A percentile compares a stretch with the other conserved stretches of the same genome.
Conservation (phyloP, 768 basidiomycete species). For the Gautieria morchelliformis region DNA sequence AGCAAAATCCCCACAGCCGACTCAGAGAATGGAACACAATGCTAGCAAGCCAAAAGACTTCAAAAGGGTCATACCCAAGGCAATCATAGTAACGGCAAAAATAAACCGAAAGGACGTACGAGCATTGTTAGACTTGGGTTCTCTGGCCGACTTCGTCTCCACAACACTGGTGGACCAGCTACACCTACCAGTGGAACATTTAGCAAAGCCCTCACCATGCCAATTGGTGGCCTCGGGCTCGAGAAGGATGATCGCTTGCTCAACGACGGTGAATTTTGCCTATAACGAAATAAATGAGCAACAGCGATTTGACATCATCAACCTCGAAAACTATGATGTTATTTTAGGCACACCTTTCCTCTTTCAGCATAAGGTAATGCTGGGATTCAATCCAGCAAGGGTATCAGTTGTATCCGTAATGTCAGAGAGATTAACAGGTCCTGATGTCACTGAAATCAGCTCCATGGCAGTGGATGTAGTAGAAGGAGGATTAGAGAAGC, state of each 20-base stretch:
- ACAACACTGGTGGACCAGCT: conserved; percentile 20
- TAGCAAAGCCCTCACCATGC: conserved; percentile 25
- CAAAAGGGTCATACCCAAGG: neutral
- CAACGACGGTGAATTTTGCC: conserved; percentile 16
- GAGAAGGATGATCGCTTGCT: conserved; percentile 25
- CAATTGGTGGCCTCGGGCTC: conserved; percentile 36
- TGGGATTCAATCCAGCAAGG: neutral
- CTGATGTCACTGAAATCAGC: conserved; percentile 7
- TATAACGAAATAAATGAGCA: conserved; percentile 27
- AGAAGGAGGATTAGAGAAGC: conserved; percentile 8
- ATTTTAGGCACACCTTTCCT: conserved; percentile 24
- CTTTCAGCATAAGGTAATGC: conserved; percentile 2
- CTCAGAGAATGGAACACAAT: neutral
- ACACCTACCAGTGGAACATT: conserved; percentile 13
- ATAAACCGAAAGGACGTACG: conserved; percentile 8
- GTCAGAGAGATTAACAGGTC: neutral
- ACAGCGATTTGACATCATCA: conserved; percentile 27
- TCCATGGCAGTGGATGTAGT: conserved; percentile 13
- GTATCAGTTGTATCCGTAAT: neutral
- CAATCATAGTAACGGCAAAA: neutral
- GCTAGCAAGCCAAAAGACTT: neutral
- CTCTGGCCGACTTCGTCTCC: conserved; percentile 14
- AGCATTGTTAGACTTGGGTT: conserved; percentile 12
- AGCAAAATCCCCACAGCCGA: too few relatives aligned
- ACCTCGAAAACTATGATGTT: conserved; percentile 30